These are phyloP conservation scores for Erysimum cheiri DNA, from an alignment of 441 rosid genomes.

Conservation along the genomic window DNA sequence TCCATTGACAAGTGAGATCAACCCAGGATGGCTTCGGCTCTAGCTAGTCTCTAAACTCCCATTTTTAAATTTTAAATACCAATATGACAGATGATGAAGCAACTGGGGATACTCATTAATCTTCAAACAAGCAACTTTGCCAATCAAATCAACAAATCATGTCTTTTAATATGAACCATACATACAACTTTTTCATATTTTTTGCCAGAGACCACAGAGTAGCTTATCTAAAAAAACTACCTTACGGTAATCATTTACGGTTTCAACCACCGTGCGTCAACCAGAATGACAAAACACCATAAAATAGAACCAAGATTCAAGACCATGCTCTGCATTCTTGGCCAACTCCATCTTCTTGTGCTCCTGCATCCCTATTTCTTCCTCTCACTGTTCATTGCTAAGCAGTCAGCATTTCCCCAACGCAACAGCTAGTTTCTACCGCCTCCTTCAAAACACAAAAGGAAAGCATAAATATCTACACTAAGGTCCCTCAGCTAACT, in stretches of 20 bases:
- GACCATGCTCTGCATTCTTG: background rate
- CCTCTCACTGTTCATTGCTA: background rate
- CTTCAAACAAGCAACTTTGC: background rate
- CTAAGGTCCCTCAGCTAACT: background rate
- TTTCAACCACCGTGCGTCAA: background rate
- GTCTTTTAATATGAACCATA: slow-evolving; percentile 4
- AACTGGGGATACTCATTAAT: background rate
- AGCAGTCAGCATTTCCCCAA: slow-evolving; percentile 1
- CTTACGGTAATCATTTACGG: too few species aligned
- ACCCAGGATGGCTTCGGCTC: too few species aligned
- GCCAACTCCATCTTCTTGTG: slow-evolving; percentile 9
- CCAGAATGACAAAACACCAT: background rate
- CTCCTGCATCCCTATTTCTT: slow-evolving; percentile 6
- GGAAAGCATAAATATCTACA: background rate
- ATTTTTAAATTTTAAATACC: too few species aligned
- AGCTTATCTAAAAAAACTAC: background rate
- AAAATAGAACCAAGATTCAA: background rate
- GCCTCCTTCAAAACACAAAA: slow-evolving; percentile 34
- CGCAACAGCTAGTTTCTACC: background rate
- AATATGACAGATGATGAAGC: background rate
- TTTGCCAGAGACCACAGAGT: background rate
- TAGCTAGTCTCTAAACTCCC: too few species aligned
- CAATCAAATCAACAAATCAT: background rate
- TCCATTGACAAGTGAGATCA: background rate
- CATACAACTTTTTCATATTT: slow-evolving; percentile 3